phyloP scores from a whole-genome alignment of 164 flowering plant species.

The Warburgia ugandensis region DNA sequence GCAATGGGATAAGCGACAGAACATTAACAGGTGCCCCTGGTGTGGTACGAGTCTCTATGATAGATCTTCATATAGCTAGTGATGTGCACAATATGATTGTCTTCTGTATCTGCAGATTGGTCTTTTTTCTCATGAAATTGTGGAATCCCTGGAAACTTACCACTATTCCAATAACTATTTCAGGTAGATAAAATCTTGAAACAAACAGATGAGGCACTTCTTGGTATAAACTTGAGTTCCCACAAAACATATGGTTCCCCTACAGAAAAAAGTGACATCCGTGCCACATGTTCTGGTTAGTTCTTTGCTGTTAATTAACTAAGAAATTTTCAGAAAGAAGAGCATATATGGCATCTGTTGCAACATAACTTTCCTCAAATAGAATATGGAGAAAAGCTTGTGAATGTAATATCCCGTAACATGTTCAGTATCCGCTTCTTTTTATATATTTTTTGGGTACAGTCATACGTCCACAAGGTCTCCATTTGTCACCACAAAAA shows the following conservation, averaged over 20 bases:
- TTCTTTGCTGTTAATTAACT: slow-evolving; percentile 5
- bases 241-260: slow-evolving; percentile 10
- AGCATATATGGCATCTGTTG: too few species aligned
- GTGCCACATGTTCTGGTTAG: slow-evolving; percentile 30
- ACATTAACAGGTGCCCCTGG: slow-evolving; percentile 16
- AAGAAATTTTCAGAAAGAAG: not conserved
- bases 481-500: not conserved
- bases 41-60: slow-evolving; percentile 20
- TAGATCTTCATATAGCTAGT: not conserved
- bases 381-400: too few species aligned
- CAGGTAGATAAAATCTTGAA: slow-evolving; percentile 29
- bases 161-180: slow-evolving; percentile 6
- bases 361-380: too few species aligned
- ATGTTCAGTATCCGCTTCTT: too few species aligned
- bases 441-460: too few species aligned
- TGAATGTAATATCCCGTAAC: too few species aligned
- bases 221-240: slow-evolving; percentile 7
- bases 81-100: too few species aligned
- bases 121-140: not conserved
- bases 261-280: slow-evolving; percentile 15
- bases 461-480: too few species aligned
- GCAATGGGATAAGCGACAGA: slow-evolving; percentile 9
- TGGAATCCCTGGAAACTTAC: slow-evolving; percentile 1
- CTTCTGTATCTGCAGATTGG: not conserved
- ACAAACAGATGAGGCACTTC: slow-evolving; percentile 12